Evolutionary conservation across 2,329 filamentous ascomycete genomes (phyloP).

Genomic region (Monilinia laxa): DNA sequence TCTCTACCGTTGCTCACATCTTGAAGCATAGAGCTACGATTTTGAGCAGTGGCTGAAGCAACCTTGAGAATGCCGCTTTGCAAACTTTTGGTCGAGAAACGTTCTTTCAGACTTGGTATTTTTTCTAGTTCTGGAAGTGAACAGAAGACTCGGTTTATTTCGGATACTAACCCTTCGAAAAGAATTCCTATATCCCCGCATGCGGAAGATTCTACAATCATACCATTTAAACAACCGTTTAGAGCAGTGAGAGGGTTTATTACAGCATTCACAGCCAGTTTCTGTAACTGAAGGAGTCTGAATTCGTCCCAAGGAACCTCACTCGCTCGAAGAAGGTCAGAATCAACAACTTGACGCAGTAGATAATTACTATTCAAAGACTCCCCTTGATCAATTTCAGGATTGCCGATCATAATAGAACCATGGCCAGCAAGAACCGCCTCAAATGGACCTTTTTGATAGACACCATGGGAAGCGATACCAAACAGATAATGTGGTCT

Average conservation of each 20-base stretch:
- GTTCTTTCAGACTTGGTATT: background rate
- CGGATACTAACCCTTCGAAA: constrained; percentile 49
- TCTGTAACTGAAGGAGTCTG: constrained; percentile 73
- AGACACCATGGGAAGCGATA: constrained; percentile 57
- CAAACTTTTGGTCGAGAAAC: constrained; percentile 10
- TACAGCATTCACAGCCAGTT: constrained; percentile 75
- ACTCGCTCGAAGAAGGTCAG: constrained; percentile 47
- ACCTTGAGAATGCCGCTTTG: constrained; percentile 48
- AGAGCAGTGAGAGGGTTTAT: constrained; percentile 86
- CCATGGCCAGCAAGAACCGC: constrained; percentile 55
- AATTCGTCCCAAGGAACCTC: constrained; percentile 47
- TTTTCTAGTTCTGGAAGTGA: constrained; percentile 31
- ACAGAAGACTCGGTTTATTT: constrained; percentile 72
- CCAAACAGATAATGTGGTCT: constrained; percentile 74
- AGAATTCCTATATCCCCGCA: constrained; percentile 44
- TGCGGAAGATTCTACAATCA: constrained; percentile 51
- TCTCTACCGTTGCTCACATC: constrained; percentile 47
- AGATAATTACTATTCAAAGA: constrained; percentile 26
- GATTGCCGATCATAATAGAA: constrained; percentile 47
- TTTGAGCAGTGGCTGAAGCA: constrained; percentile 51
- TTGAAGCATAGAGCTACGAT: constrained; percentile 63
- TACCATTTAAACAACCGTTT: constrained; percentile 75
- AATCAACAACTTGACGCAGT: constrained; percentile 43
- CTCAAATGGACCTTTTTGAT: constrained; percentile 50
- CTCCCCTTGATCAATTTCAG: background rate